These are phyloP conservation scores for Starmerella apicola DNA, from an alignment of 805 yeast species.

Conservation along the genomic window DNA sequence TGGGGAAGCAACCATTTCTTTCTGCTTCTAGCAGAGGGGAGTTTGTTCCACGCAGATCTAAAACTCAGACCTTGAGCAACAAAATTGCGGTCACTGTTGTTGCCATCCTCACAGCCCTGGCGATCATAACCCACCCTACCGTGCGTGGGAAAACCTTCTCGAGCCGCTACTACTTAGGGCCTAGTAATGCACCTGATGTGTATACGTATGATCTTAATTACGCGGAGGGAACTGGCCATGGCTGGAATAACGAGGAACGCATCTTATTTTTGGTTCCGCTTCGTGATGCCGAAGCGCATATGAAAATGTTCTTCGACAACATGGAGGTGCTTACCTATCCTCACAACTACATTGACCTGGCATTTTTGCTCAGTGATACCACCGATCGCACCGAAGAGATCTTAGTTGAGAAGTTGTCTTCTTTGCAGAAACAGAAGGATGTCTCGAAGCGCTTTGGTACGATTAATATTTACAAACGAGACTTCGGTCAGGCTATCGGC, in stretches of 20 bases:
- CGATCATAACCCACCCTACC: conserved; percentile 10
- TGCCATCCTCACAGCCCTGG: conserved; percentile 9
- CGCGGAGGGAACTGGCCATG: conserved; percentile 52
- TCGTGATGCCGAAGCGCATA: conserved; percentile 82
- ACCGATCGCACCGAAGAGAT: conserved; percentile 70
- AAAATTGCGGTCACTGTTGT: not conserved
- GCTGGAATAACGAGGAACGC: conserved; percentile 71
- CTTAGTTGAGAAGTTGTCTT: conserved; percentile 43
- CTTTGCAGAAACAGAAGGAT: conserved; percentile 56
- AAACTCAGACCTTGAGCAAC: not conserved
- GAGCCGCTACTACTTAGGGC: conserved; percentile 8
- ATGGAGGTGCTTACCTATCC: conserved; percentile 73
- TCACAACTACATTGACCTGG: conserved; percentile 67
- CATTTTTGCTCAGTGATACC: conserved; percentile 83
- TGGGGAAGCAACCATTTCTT: too few species aligned
- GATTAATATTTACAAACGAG: conserved; percentile 74
- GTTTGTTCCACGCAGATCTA: conserved; percentile 4
- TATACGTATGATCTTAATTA: conserved; percentile 62
- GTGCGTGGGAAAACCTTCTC: conserved; percentile 9
- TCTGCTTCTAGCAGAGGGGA: conserved; percentile 3
- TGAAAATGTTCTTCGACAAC: conserved; percentile 80
- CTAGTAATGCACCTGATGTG: conserved; percentile 29
- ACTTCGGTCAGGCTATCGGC: conserved; percentile 88
- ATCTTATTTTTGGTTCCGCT: conserved; percentile 78
- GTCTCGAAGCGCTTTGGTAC: conserved; percentile 54